These are phyloP conservation scores for Penicillium sp. DNA, from an alignment of 2,329 filamentous ascomycete species.

Conservation along the genomic window DNA sequence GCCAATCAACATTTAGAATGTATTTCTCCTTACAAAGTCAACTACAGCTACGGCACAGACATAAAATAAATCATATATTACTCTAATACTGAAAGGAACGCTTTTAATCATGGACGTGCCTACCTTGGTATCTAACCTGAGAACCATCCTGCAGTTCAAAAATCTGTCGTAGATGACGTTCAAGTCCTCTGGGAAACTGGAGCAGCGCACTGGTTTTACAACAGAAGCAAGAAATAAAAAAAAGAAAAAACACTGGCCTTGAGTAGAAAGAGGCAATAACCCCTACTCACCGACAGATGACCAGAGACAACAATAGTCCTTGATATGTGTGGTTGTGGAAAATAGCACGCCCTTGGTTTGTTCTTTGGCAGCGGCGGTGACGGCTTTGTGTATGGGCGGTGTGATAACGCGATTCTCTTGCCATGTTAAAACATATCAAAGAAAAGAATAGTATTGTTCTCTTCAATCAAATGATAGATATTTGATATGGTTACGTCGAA, in stretches of 20 bases:
- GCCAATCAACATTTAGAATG: neutral
- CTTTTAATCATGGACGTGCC: constrained; percentile 2
- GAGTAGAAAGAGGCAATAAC: constrained; percentile 21
- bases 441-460: constrained; percentile 22
- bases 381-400: neutral
- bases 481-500: constrained; percentile 30
- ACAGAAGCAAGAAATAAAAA: neutral
- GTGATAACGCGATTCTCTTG: constrained; percentile 10
- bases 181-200: neutral
- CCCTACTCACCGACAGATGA: constrained; percentile 24
- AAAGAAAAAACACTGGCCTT: constrained; percentile 9
- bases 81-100: neutral
- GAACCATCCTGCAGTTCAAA: constrained; percentile 2
- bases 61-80: neutral
- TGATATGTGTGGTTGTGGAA: neutral
- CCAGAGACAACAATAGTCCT: neutral
- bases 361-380: neutral
- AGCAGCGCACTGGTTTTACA: constrained; percentile 2
- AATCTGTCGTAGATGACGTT: neutral
- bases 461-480: constrained; percentile 26
- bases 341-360: neutral
- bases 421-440: constrained; percentile 35
- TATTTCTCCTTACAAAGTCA: too few species aligned
- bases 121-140: constrained; percentile 1
- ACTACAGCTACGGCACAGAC: too few species aligned